Conservation (phyloP, 2,329 filamentous ascomycete genomes). For the Capronia americana region DNA sequence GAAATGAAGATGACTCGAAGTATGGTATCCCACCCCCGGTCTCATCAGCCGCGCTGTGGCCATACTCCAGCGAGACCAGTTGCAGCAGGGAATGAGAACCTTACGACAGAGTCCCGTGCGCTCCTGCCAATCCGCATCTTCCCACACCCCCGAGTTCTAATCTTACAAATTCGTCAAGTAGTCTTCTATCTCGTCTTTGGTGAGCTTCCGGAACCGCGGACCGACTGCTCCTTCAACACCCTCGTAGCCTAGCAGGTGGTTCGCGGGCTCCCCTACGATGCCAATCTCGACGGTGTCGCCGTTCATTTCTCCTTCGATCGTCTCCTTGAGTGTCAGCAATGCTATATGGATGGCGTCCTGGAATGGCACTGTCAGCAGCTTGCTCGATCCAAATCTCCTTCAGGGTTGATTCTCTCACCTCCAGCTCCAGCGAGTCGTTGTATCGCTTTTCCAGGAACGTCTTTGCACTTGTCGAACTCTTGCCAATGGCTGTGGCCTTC, state of each 20-base stretch:
- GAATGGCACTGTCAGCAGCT: slow-evolving; percentile 18
- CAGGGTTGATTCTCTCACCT: slow-evolving; percentile 50
- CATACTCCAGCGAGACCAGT: neutral
- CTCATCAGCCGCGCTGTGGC: slow-evolving; percentile 4
- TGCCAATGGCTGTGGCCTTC: slow-evolving; percentile 99
- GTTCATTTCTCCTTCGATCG: slow-evolving; percentile 99
- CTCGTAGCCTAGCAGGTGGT: slow-evolving; percentile 90
- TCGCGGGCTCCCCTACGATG: slow-evolving; percentile 94
- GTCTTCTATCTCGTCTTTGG: slow-evolving; percentile 97
- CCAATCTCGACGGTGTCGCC: slow-evolving; percentile 98
- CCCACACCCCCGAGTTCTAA: neutral
- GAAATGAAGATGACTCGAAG: neutral
- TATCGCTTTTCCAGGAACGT: slow-evolving; percentile 99
- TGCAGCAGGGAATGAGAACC: neutral
- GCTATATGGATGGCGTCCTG: slow-evolving; percentile 95
- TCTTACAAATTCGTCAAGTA: slow-evolving; percentile 92
- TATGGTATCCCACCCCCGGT: neutral
- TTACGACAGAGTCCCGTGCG: neutral
- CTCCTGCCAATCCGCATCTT: neutral
- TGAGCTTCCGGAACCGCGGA: slow-evolving; percentile 91
- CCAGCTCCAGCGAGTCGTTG: slow-evolving; percentile 93
- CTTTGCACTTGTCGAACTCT: slow-evolving; percentile 97
- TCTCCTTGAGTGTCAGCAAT: slow-evolving; percentile 95
- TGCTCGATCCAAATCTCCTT: neutral
- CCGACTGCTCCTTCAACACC: slow-evolving; percentile 84